phyloP scores from a whole-genome alignment of 2,329 filamentous ascomycete genomes.

The Paraphaeosphaeria minitans region DNA sequence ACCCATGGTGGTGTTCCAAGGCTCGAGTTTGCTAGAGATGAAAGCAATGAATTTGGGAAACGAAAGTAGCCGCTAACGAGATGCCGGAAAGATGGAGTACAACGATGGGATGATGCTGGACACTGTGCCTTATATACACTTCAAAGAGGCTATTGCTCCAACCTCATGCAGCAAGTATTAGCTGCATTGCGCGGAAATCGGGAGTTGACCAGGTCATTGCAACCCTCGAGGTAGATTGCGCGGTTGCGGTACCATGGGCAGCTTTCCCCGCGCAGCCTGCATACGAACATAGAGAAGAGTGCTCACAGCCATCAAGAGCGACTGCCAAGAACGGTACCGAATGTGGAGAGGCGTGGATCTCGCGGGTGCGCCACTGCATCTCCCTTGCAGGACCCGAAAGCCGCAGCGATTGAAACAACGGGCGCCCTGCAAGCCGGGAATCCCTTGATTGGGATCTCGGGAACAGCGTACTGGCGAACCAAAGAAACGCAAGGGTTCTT shows the following conservation, averaged over 20 bases:
- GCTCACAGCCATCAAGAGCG: conserved; percentile 3
- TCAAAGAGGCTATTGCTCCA: conserved; percentile 9
- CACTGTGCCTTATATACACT: conserved; percentile 14
- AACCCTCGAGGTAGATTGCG: conserved; percentile 10
- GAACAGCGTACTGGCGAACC: conserved; percentile 1
- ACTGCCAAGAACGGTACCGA: not conserved
- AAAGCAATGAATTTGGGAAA: not conserved
- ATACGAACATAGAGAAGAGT: conserved; percentile 3
- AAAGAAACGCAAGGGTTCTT: conserved; percentile 13
- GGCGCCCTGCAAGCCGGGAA: conserved; percentile 5
- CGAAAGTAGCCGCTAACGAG: not conserved
- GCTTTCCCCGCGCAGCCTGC: conserved; percentile 8
- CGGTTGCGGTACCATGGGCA: conserved; percentile 2
- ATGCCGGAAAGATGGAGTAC: not conserved
- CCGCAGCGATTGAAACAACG: conserved; percentile 9
- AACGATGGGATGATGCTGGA: conserved; percentile 3
- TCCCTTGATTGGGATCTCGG: conserved; percentile 4
- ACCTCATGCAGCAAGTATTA: conserved; percentile 8
- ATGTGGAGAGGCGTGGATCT: conserved; percentile 7
- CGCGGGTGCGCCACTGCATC: conserved; percentile 5
- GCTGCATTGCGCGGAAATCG: conserved; percentile 14
- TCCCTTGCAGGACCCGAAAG: conserved; percentile 8
- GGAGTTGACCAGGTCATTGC: conserved; percentile 12
- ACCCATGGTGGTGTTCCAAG: not conserved
- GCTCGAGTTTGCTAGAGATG: not conserved